A percentile compares a stretch with the other conserved stretches of the same genome.
phyloP scores from a whole-genome alignment of 2,329 filamentous ascomycete species.

The Hypoxylon sp. region DNA sequence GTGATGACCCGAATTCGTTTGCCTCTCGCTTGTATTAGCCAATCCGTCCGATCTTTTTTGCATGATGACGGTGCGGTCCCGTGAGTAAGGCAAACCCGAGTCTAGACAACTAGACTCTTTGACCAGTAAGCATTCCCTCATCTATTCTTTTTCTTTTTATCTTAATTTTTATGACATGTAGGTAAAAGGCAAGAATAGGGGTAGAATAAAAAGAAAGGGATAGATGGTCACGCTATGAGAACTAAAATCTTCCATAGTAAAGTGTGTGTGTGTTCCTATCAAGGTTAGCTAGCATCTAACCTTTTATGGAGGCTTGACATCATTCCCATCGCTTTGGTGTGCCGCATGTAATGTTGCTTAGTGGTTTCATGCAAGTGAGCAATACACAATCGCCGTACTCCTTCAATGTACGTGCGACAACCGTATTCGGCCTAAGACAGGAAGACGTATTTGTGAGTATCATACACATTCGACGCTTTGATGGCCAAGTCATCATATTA shows the following conservation, averaged over 20 bases:
- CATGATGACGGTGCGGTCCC: conserved; percentile 13
- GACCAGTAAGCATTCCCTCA: background rate
- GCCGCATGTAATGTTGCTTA: conserved; percentile 24
- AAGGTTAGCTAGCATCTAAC: conserved; percentile 15
- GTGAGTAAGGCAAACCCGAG: conserved; percentile 8
- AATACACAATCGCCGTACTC: conserved; percentile 10
- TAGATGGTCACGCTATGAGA: conserved; percentile 9
- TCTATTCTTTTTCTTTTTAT: background rate
- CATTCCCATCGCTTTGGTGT: conserved; percentile 36
- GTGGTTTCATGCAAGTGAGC: conserved; percentile 41
- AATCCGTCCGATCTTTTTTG: conserved; percentile 37
- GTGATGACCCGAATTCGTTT: conserved; percentile 11
- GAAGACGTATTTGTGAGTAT: background rate
- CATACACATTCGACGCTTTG: conserved; percentile 8
- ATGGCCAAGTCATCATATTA: conserved; percentile 1
- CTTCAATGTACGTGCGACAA: conserved; percentile 31
- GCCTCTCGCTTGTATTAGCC: conserved; percentile 33
- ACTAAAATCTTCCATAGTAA: background rate
- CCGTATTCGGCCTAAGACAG: conserved; percentile 3
- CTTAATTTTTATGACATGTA: conserved; percentile 6
- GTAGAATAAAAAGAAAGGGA: background rate
- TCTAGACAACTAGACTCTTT: background rate
- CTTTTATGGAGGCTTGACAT: conserved; percentile 41
- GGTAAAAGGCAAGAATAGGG: background rate
- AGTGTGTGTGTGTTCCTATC: background rate